Evolutionary conservation across 495 filamentous ascomycete species (phyloP), one percentile per base, ranked within the genome.

Genomic region (Penicillium goetzii): DNA sequence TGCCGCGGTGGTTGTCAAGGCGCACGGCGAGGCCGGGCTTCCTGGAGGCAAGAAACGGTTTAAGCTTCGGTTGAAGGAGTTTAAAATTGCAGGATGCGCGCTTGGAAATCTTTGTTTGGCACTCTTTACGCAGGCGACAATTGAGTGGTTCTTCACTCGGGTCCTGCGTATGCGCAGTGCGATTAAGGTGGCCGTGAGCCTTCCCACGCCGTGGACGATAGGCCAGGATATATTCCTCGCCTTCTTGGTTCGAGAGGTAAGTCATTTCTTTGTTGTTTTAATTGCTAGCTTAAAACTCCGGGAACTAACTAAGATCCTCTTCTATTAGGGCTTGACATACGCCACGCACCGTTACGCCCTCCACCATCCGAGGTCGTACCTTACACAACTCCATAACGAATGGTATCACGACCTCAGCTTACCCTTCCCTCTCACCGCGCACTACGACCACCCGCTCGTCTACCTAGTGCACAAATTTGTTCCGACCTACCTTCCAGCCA

Each of bases 361-460:
- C 0, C 92, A 96, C 75, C 73, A 74, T 17, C 34, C 69, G 1
- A 69, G 64, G 14, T 64, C 73, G 50, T 56, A 67, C 1, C 60
- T 82, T 30, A 68, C 82, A 12, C 75, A 71, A 14, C 77, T 80
- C 41, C 92, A 96, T 72, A 61, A 75, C 10, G 53, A 58, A 43
- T 92, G 90, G 84, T 88, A 90, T 59, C 92, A 97, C 69, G 68
- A 76, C 17, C 76, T 89, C 21, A 62, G 72, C 5, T 74, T 84
- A 0, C 89, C 91, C 2, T 93, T 85, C 78, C 83, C 89, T 23
- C 82, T 87, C 51, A 85, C 82, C 64, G 89, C 83, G 43, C 88
- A 89, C 69, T 92, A 91, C 71, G 92, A 97, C 74, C 92, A 97
- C 66, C 92, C 93, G 0, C 33, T 89, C n/a, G 77, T 85, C 5